phyloP scores from a whole-genome alignment of 345 rosid species.

The Citrus hindsii region DNA sequence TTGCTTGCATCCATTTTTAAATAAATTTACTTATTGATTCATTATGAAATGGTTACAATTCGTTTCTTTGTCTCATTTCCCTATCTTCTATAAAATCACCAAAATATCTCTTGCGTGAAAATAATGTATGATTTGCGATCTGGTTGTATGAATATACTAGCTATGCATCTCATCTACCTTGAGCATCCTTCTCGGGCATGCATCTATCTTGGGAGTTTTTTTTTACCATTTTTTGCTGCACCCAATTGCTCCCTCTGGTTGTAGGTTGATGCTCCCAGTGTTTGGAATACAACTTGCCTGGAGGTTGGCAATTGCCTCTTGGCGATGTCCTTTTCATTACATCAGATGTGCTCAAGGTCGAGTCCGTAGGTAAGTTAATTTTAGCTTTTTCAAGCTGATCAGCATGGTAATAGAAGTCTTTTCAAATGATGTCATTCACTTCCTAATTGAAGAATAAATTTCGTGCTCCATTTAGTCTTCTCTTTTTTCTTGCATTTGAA shows the following conservation, averaged over 20 bases:
- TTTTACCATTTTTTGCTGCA: neutral
- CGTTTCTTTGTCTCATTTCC: neutral
- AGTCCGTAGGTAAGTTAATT: slow-evolving; percentile 41
- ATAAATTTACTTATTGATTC: neutral
- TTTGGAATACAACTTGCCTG: slow-evolving; percentile 47
- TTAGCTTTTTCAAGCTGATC: neutral
- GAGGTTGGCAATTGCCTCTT: slow-evolving; percentile 34
- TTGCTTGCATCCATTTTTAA: neutral
- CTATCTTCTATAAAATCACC: neutral
- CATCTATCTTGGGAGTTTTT: neutral
- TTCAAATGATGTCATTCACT: neutral
- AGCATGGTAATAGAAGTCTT: slow-evolving; percentile 1
- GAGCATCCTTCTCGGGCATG: neutral
- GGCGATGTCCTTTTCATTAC: slow-evolving; percentile 36
- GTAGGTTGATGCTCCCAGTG: slow-evolving; percentile 55
- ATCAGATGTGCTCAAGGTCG: slow-evolving; percentile 36
- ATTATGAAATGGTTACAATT: neutral
- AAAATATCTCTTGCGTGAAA: neutral
- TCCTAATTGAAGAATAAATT: slow-evolving; percentile 1
- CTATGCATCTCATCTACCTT: neutral
- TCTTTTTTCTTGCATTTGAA: neutral
- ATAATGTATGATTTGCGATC: neutral
- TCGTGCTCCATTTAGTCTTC: neutral
- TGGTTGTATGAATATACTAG: neutral
- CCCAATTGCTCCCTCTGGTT: slow-evolving; percentile 7